These are phyloP conservation scores for Ceratobasidium sp. DNA, from an alignment of 1,284 basidiomycete genomes.

Conservation along the genomic window DNA sequence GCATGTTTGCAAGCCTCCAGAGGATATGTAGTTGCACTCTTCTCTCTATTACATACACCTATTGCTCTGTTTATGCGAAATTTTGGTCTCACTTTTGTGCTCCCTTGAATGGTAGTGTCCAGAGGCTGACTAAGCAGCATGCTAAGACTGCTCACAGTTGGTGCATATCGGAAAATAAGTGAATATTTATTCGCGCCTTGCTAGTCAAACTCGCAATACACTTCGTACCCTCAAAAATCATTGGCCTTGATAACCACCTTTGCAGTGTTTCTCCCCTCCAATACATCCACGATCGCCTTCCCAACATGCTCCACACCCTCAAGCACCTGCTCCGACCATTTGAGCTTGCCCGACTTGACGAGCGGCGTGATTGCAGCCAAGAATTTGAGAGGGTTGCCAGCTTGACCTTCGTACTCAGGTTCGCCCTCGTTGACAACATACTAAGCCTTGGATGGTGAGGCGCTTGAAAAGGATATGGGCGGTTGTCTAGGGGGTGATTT, in stretches of 20 bases:
- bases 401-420: conserved; percentile 29
- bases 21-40: not conserved
- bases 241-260: conserved; percentile 40
- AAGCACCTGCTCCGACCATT: conserved; percentile 39
- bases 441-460: conserved; percentile 50
- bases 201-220: not conserved
- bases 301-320: conserved; percentile 44
- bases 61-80: too few species aligned
- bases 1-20: not conserved
- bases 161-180: too few species aligned
- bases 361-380: conserved; percentile 34
- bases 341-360: conserved; percentile 45
- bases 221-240: too few species aligned
- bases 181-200: not conserved
- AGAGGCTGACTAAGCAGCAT: too few species aligned
- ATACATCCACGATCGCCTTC: conserved; percentile 5
- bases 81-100: too few species aligned
- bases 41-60: too few species aligned
- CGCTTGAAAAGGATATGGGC: conserved; percentile 49
- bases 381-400: conserved; percentile 44
- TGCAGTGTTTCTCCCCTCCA: conserved; percentile 20
- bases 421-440: conserved; percentile 51
- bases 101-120: too few species aligned
- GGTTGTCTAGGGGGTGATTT: conserved; percentile 46
- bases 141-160: too few species aligned